A percentile compares a stretch with the other conserved stretches of the same genome.
Evolutionary conservation across 1,139 yeast genomes (phyloP).

Genomic region (Yamadazyma membranifaciens): DNA sequence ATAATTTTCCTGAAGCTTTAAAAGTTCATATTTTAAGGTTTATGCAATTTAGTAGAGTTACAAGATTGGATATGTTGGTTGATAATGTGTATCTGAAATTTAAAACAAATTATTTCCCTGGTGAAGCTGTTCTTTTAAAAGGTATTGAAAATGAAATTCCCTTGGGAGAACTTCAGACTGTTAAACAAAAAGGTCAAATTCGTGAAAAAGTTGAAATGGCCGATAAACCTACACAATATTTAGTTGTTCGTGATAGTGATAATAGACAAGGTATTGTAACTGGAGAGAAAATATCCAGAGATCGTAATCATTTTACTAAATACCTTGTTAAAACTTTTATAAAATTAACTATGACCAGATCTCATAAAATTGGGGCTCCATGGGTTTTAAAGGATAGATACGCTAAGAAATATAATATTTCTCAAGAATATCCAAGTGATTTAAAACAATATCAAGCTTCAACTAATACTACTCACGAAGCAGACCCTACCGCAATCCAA

Average conservation of each 20-base stretch:
- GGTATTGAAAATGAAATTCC: constrained; percentile 21
- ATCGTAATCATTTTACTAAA: constrained; percentile 84
- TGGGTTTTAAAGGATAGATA: constrained; percentile 90
- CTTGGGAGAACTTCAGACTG: constrained; percentile 11
- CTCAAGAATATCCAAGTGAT: constrained; percentile 57
- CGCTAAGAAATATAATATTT: constrained; percentile 59
- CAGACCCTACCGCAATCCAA: constrained; percentile 18
- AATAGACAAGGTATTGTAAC: constrained; percentile 66
- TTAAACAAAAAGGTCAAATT: constrained; percentile 37
- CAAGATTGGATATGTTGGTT: constrained; percentile 81
- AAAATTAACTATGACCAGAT: constrained; percentile 78
- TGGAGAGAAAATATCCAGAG: constrained; percentile 72
- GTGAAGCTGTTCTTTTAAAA: constrained; percentile 74
- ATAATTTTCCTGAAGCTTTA: constrained; percentile 83
- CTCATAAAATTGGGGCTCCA: constrained; percentile 88
- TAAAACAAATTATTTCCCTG: constrained; percentile 86
- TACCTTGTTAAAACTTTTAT: constrained; percentile 87
- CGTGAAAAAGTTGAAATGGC: constrained; percentile 49
- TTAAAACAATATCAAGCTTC: constrained; percentile 41
- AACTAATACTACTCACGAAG: constrained; percentile 39
- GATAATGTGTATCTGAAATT: constrained; percentile 78
- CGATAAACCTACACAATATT: constrained; percentile 54
- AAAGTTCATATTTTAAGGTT: constrained; percentile 86
- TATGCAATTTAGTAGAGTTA: constrained; percentile 79
- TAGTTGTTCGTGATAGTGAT: constrained; percentile 56